Base-by-base conservation (phyloP, 352 stramenopile species). In the Phytophthora aleatoria region DNA sequence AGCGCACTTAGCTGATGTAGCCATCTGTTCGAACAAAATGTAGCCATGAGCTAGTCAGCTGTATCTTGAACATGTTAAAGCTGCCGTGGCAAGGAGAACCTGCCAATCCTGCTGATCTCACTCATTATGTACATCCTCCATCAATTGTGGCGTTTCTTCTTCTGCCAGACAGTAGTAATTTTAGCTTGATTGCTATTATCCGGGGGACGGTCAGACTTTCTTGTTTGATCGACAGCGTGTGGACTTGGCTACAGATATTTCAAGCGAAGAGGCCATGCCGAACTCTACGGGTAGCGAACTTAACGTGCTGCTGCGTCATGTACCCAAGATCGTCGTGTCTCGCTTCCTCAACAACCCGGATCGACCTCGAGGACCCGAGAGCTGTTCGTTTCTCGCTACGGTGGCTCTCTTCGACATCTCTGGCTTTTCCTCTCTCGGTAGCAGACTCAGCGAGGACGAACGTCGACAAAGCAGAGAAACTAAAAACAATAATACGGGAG, bases 341-440 rank as follows among this genome's bases (percentile, higher is more conserved):
- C 75, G 73, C 28, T 93, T 87, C 48, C 20, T 85, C 3, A 70
- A 67, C 26, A 79, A 76, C 1, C 79, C 69, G 2, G 71, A 87
- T 42, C 76, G 70, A 2, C 75, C 83, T 9, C 73, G 68, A 20
- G 82, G 74, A 9, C 82, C 84, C 4, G 77, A 83, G 64, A 76
- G 69, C 30, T 61, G 45, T 15, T 65, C 70, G 4, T 91, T 91
- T 51, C 69, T 79, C 0, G 85, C 81, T 0, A 81, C 90, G 4
- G 83, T 95, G 10, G 88, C 78, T 9, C 67, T 96, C 11, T 95
- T 96, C 48, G 87, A 96, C 57, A 93, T 96, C 33, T 93, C 83
- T 11, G 89, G 88, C 3, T 97, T 96, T 64, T 95, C 87, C 0
- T 92, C 81, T 5, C 82, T 95, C 11, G 88, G 85, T 16, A 91